phyloP scores from a whole-genome alignment of 192 early-diverging fungal species.

The Coemansia sp. region DNA sequence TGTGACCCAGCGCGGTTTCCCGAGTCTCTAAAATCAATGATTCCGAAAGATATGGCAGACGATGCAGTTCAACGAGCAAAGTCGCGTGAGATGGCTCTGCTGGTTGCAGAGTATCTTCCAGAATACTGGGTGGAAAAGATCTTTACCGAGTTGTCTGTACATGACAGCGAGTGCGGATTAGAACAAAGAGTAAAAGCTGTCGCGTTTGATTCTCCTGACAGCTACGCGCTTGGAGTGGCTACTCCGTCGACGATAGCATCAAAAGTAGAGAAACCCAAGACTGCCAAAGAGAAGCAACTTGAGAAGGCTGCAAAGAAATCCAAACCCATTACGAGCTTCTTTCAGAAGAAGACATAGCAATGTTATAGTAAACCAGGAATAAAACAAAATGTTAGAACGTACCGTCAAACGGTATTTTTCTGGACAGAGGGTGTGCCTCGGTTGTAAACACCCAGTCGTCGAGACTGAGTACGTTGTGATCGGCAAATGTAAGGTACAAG shows the following conservation, averaged over 20 bases:
- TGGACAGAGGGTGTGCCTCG: slow-evolving; percentile 83
- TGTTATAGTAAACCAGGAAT: not conserved
- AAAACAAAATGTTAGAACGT: slow-evolving; percentile 16
- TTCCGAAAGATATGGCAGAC: not conserved
- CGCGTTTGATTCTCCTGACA: slow-evolving; percentile 30
- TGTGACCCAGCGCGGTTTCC: slow-evolving; percentile 19
- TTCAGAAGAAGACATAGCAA: slow-evolving; percentile 15
- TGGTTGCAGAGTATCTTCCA: slow-evolving; percentile 40
- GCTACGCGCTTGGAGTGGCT: slow-evolving; percentile 27
- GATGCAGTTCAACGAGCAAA: slow-evolving; percentile 3
- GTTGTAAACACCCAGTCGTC: slow-evolving; percentile 93
- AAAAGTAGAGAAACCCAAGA: slow-evolving; percentile 17
- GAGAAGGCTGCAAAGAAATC: slow-evolving; percentile 41
- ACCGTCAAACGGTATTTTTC: slow-evolving; percentile 35
- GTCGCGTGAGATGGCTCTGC: slow-evolving; percentile 36
- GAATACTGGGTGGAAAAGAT: slow-evolving; percentile 21
- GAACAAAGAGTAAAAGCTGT: slow-evolving; percentile 10
- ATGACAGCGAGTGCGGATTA: slow-evolving; percentile 14
- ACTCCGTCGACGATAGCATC: not conserved
- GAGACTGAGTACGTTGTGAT: slow-evolving; percentile 64
- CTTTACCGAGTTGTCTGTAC: slow-evolving; percentile 19
- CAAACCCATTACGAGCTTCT: slow-evolving; percentile 43
- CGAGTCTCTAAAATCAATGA: not conserved
- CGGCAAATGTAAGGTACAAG: slow-evolving; percentile 79
- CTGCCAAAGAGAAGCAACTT: slow-evolving; percentile 46